A percentile compares a stretch with the other conserved stretches of the same genome.
phyloP scores from a whole-genome alignment of 2,329 filamentous ascomycete species.

The Paecilomyces fulvus region DNA sequence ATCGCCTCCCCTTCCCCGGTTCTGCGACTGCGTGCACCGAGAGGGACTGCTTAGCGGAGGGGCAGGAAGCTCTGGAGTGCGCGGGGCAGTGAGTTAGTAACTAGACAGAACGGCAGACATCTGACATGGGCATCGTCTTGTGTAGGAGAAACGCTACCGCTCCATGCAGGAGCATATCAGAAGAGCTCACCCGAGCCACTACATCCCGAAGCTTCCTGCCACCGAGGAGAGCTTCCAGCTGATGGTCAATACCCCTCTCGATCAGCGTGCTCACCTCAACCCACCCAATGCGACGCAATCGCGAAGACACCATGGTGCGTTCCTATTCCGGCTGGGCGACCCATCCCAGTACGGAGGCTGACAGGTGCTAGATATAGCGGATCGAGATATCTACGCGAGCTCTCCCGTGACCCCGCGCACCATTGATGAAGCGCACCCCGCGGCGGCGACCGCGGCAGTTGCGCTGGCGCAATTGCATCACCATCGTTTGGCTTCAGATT shows the following conservation, averaged over 20 bases:
- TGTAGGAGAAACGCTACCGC: slow-evolving; percentile 86
- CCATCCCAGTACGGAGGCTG: slow-evolving; percentile 5
- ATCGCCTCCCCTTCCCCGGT: slow-evolving; percentile 10
- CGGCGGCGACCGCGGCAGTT: slow-evolving; percentile 70
- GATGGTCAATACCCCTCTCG: slow-evolving; percentile 88
- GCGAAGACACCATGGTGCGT: slow-evolving; percentile 30
- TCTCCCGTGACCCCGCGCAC: slow-evolving; percentile 61
- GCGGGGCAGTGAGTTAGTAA: no score
- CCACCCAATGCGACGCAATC: slow-evolving; percentile 29
- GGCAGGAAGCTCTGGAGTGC: not conserved
- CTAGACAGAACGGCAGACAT: slow-evolving; percentile 1
- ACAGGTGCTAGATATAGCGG: slow-evolving; percentile 46
- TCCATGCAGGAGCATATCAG: slow-evolving; percentile 99
- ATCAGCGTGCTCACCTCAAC: slow-evolving; percentile 54
- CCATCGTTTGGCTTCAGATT: slow-evolving; percentile 66
- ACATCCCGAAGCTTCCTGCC: slow-evolving; percentile 94
- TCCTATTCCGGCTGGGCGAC: slow-evolving; percentile 5
- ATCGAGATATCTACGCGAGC: slow-evolving; percentile 59
- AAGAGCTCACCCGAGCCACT: slow-evolving; percentile 91
- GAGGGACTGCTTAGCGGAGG: slow-evolving; percentile 1
- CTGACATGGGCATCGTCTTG: slow-evolving; percentile 21
- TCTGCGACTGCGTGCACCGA: not conserved
- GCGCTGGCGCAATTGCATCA: slow-evolving; percentile 78
- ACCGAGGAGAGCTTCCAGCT: slow-evolving; percentile 95
- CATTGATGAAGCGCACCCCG: slow-evolving; percentile 59